Evolutionary conservation across 2,329 filamentous ascomycete genomes (phyloP), one percentile per base, ranked within the genome.

Genomic region (Thermothelomyces thermophilus): DNA sequence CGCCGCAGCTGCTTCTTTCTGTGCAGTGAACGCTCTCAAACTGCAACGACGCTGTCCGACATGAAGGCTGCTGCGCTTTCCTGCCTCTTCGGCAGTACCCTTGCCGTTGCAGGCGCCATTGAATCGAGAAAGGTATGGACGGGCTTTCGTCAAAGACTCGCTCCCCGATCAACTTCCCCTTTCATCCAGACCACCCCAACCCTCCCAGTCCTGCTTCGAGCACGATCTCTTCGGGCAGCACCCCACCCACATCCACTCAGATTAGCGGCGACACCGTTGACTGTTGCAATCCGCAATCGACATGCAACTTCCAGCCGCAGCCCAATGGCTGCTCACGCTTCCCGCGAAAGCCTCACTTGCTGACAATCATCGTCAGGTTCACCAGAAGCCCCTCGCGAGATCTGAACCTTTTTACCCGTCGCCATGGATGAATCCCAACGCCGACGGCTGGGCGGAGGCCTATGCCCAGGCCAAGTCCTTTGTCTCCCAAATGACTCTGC

Each of bases 371-470:
- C 45, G 36, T 4, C 56, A 64, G 60, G 48, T 62, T 26, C 24
- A 56, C 20, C 57, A 58, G 54, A 57, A 55, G 43, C 46, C 28
- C 11, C 64, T 71, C 13, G 69, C 71, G 3, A 56, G 60, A 26
- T 79, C 75, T 3, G 68, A 68, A 11, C 86, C 88, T 2, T 79
- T 77, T 63, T 95, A 95, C 63, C 90, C 90, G 1, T 90, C 87
- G 24, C 90, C 90, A 71, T 95, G 90, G 88, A 84, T 85, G 70
- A 79, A 86, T 55, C 84, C 87, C 16, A 66, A 79, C 5, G 86
- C 86, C 10, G 71, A 78, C 39, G 79, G 77, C 54, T 95, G 90
- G 90, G 75, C 79, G 47, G 77, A 81, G 6, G 88, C 89, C 34
- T 90, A 95, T 59, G 71, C 69, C 17, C 83, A 86, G 66, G 90